These are phyloP conservation scores for Naganishia antarctica DNA, from an alignment of 768 basidiomycete genomes.

Conservation along the genomic window DNA sequence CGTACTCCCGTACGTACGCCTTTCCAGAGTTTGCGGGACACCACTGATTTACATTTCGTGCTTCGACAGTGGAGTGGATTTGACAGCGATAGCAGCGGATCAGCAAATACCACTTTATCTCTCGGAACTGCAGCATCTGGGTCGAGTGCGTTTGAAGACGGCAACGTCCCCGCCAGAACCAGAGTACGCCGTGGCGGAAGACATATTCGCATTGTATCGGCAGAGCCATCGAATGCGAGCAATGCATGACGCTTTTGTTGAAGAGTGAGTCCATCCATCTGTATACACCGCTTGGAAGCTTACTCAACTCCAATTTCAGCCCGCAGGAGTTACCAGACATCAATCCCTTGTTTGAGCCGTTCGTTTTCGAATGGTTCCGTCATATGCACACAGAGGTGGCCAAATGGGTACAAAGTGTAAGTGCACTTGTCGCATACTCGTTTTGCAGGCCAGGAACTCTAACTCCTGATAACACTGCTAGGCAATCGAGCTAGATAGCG, in stretches of 20 bases:
- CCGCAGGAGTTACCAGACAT: not conserved
- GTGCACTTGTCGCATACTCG: conserved; percentile 44
- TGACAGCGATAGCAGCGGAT: conserved; percentile 10
- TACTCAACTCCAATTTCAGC: not conserved
- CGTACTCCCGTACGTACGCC: conserved; percentile 63
- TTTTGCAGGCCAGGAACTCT: too few relatives aligned
- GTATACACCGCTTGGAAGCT: conserved; percentile 9
- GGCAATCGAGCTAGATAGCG: conserved; percentile 80
- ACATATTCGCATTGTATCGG: conserved; percentile 21
- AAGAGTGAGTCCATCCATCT: conserved; percentile 24
- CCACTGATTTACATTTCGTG: not conserved
- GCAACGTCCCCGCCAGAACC: conserved; percentile 9
- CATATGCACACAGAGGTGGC: conserved; percentile 82
- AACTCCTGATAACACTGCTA: conserved; percentile 42
- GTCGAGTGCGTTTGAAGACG: conserved; percentile 8
- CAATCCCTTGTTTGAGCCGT: conserved; percentile 71
- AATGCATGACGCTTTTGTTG: conserved; percentile 54
- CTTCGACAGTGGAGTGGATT: not conserved
- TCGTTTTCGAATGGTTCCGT: conserved; percentile 81
- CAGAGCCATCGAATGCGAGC: conserved; percentile 20
- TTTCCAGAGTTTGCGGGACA: conserved; percentile 31
- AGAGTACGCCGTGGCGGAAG: conserved; percentile 12
- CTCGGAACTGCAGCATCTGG: conserved; percentile 14
- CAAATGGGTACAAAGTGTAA: conserved; percentile 87
- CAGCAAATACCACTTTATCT: conserved; percentile 17